phyloP scores from a whole-genome alignment of 129 eudicot species.

The Heracleum sosnowskyi region DNA sequence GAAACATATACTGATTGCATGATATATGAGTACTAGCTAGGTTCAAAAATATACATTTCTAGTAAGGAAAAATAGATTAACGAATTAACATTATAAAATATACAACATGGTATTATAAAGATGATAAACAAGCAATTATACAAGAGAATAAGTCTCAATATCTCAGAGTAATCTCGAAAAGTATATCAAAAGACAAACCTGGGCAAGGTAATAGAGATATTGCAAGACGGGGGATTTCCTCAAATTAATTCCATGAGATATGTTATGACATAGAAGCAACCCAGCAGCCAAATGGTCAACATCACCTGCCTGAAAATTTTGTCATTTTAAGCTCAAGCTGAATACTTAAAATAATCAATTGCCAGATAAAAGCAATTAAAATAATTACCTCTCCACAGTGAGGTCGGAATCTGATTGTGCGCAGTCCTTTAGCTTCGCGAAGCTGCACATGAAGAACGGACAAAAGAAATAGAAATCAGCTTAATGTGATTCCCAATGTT shows the following conservation, averaged over 20 bases:
- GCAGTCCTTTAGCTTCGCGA: slow-evolving; percentile 94
- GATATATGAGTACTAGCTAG: neutral
- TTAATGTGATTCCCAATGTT: neutral
- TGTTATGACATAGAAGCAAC: slow-evolving; percentile 87
- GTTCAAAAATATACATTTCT: neutral
- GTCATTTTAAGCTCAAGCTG: slow-evolving; percentile 1
- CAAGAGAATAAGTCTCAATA: neutral
- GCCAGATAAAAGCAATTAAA: slow-evolving; percentile 13
- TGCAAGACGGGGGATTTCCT: slow-evolving; percentile 92
- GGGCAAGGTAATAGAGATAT: slow-evolving; percentile 93
- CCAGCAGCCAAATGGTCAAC: slow-evolving; percentile 97
- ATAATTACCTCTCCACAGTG: slow-evolving; percentile 91
- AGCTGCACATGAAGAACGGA: slow-evolving; percentile 45
- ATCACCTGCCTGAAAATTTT: slow-evolving; percentile 81
- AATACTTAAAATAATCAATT: neutral
- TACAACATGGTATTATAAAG: neutral
- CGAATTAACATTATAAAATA: neutral
- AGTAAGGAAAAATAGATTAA: too few relatives aligned
- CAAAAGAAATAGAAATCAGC: slow-evolving; percentile 10
- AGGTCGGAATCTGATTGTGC: slow-evolving; percentile 89
- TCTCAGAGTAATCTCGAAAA: neutral
- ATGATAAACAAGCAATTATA: neutral
- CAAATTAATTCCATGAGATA: slow-evolving; percentile 91
- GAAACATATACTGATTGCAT: neutral
- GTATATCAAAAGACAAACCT: slow-evolving; percentile 37